A percentile compares a stretch with the other conserved stretches of the same genome.
phyloP scores from a whole-genome alignment of 306 rosid species.

The Rubus idaeus region DNA sequence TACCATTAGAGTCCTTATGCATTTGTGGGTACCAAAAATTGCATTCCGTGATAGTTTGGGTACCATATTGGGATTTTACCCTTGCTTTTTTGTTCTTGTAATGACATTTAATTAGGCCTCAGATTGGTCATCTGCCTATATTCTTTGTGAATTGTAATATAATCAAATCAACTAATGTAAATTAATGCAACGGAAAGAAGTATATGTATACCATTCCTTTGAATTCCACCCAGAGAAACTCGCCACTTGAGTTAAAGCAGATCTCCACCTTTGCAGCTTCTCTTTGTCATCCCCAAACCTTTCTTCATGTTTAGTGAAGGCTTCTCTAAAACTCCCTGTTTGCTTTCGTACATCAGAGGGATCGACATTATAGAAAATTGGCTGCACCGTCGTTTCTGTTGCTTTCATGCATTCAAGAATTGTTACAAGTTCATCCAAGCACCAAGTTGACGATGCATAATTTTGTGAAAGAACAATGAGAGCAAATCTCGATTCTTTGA shows the following conservation, averaged over 20 bases:
- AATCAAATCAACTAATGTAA: not conserved
- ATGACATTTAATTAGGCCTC: not conserved
- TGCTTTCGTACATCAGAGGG: not conserved
- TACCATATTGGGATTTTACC: too few relatives aligned
- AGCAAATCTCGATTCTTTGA: not conserved
- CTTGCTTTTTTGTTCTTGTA: not conserved
- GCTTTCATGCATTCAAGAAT: conserved; percentile 3
- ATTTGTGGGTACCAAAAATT: too few relatives aligned
- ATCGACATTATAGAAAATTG: not conserved
- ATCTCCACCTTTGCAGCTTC: not conserved
- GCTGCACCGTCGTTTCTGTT: not conserved
- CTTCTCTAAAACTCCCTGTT: not conserved
- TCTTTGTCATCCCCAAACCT: not conserved
- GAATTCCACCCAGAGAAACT: not conserved
- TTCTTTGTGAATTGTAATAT: not conserved
- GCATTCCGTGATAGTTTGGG: too few relatives aligned
- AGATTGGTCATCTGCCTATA: not conserved
- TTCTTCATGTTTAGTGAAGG: not conserved
- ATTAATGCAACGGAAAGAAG: not conserved
- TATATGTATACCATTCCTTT: not conserved
- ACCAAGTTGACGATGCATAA: conserved; percentile 18
- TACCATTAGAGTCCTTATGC: too few relatives aligned
- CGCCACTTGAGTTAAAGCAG: not conserved
- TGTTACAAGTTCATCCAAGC: conserved; percentile 18
- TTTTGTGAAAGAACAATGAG: conserved; percentile 3